A percentile compares a stretch with the other conserved stretches of the same genome.
Evolutionary conservation across 768 basidiomycete genomes (phyloP).

Genomic region (Kwoniella bestiolae): DNA sequence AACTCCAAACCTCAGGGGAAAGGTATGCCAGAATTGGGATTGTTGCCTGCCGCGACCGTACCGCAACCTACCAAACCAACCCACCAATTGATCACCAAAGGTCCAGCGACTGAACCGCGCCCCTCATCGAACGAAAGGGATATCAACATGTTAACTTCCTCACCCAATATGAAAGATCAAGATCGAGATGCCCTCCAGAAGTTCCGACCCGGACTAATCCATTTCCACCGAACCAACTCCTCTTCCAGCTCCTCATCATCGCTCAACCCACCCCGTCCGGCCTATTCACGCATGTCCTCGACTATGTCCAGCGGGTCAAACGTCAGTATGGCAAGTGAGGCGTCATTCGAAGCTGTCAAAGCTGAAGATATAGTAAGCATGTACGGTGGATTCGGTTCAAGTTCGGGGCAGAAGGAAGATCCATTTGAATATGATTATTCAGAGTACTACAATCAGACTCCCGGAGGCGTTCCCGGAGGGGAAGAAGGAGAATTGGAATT

Average conservation of each 20-base stretch:
- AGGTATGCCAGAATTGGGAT: conserved; percentile 17
- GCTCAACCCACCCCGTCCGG: conserved; percentile 12
- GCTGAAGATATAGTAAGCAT: conserved; percentile 32
- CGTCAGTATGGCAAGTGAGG: conserved; percentile 26
- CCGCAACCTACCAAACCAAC: neutral
- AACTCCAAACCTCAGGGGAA: neutral
- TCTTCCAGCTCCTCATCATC: conserved; percentile 6
- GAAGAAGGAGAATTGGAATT: conserved; percentile 5
- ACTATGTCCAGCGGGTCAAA: conserved; percentile 20
- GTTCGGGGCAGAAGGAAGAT: conserved; percentile 10
- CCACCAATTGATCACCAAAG: neutral
- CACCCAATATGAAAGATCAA: neutral
- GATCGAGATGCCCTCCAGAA: conserved; percentile 10
- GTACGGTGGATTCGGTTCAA: conserved; percentile 30
- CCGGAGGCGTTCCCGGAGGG: neutral
- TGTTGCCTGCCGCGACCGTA: neutral
- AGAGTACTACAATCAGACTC: neutral
- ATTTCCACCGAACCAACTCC: conserved; percentile 33
- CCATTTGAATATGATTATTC: conserved; percentile 16
- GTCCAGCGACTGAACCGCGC: conserved; percentile 11
- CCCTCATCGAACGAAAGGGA: neutral
- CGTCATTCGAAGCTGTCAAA: conserved; percentile 37
- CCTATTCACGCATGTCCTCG: conserved; percentile 9
- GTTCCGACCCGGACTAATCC: conserved; percentile 40
- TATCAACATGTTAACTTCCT: conserved; percentile 9